Evolutionary conservation across 371 early-diverging fungal genomes (phyloP), one percentile per base, ranked within the genome.

Genomic region (Batrachochytrium dendrobatidis): DNA sequence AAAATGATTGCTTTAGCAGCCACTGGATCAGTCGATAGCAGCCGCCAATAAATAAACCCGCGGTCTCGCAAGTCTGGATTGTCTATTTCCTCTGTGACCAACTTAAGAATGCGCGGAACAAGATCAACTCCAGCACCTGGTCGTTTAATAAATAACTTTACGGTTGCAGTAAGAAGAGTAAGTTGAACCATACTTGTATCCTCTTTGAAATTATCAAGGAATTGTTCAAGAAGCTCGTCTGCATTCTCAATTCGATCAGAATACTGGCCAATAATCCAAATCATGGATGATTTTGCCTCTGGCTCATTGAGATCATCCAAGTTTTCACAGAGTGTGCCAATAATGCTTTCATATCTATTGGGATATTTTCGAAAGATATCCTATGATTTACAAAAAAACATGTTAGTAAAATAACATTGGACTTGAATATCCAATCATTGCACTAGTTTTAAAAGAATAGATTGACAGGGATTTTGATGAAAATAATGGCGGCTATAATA

Each of bases 351-450:
- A 74, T 92, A 95, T 62, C 86, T 81, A 71, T 89, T 89, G 28
- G 97, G 97, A 68, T 96, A 96, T 71, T 90, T 91, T 58, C 94
- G 83, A 76, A 95, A 94, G 34, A 96, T 90, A 64, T 95, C 94
- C 87, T 85, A 62, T 49, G n/a, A 26, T 33, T 31, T 25, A 10
- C 22, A 25, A 2, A 18, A 34, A n/a, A 48, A 39, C n/a, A 0
- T 28, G 60, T 22, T n/a, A n/a, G n/a, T n/a, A n/a, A n/a, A n/a
- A n/a, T n/a, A n/a, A n/a, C n/a, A n/a, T n/a, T n/a, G n/a, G n/a
- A n/a, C n/a, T n/a, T n/a, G n/a, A n/a, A n/a, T n/a, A n/a, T n/a
- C n/a, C n/a, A n/a, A n/a, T n/a, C n/a, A n/a, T n/a, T n/a, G n/a
- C n/a, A n/a, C n/a, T n/a, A n/a, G n/a, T n/a, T n/a, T n/a, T n/a